These are phyloP conservation scores for Pichia rugopelliculosa DNA, from an alignment of 805 yeast genomes.

Conservation along the genomic window DNA sequence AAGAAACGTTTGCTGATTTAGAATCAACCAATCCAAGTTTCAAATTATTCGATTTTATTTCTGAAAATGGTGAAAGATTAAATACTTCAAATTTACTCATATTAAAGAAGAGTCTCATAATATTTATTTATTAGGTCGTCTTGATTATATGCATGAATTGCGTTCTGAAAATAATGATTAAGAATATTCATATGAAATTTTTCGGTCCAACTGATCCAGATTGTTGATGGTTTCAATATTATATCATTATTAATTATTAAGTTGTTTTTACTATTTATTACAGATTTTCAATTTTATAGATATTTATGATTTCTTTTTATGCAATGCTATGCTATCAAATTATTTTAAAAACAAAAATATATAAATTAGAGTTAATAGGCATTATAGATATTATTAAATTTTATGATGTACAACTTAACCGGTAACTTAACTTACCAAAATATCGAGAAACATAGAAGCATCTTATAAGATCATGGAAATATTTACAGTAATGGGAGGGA, in stretches of 20 bases:
- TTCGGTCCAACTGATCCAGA: slow-evolving; percentile 28
- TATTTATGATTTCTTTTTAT: too few relatives aligned
- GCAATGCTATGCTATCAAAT: too few relatives aligned
- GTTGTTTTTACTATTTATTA: not conserved
- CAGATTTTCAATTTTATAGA: not conserved
- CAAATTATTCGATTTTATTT: not conserved
- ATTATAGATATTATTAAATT: too few relatives aligned
- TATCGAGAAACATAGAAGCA: too few relatives aligned
- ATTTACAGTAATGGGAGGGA: too few relatives aligned
- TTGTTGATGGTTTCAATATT: not conserved
- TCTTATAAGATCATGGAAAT: too few relatives aligned
- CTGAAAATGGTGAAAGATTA: slow-evolving; percentile 13
- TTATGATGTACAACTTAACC: too few relatives aligned
- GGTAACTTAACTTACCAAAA: too few relatives aligned
- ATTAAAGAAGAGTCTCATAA: slow-evolving; percentile 17
- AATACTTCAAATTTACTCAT: slow-evolving; percentile 18
- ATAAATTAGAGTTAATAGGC: too few relatives aligned
- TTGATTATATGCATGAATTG: slow-evolving; percentile 27
- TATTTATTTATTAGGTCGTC: slow-evolving; percentile 32
- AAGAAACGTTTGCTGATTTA: slow-evolving; percentile 8
- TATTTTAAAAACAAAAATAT: not conserved
- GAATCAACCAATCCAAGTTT: slow-evolving; percentile 6
- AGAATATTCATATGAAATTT: slow-evolving; percentile 23
- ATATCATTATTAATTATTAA: not conserved
- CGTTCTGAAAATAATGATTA: slow-evolving; percentile 18